These are phyloP conservation scores for Pseudopithomyces maydicus DNA, from an alignment of 2,329 filamentous ascomycete genomes.

Conservation along the genomic window DNA sequence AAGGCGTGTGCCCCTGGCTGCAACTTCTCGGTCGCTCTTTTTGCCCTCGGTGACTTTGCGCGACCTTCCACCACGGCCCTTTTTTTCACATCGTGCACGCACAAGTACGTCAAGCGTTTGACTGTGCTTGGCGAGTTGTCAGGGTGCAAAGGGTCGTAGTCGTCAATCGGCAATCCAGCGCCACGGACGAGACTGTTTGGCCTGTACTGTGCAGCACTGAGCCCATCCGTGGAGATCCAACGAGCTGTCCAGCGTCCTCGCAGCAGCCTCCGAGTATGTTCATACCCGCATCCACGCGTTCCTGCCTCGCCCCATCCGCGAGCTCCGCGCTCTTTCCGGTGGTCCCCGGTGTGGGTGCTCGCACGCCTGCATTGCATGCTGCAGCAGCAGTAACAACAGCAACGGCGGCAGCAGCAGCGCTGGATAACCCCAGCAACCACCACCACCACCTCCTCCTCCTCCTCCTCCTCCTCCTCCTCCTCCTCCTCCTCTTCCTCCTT, in stretches of 20 bases:
- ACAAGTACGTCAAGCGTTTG: background rate
- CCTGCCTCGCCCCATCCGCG: constrained; percentile 15
- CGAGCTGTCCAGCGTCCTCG: too few relatives aligned
- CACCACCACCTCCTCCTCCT: background rate
- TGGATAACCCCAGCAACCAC: background rate
- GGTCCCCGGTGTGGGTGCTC: constrained; percentile 25
- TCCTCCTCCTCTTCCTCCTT: too few relatives aligned
- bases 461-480: too few relatives aligned
- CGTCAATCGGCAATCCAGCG: background rate
- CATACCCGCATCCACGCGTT: constrained; percentile 20
- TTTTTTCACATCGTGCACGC: background rate
- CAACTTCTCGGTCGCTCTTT: background rate
- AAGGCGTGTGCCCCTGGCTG: constrained; percentile 11
- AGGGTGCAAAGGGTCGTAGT: too few relatives aligned
- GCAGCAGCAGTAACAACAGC: constrained; percentile 14
- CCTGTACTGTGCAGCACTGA: background rate
- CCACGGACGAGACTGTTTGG: constrained; percentile 16
- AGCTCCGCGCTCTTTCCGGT: constrained; percentile 35
- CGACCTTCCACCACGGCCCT: background rate
- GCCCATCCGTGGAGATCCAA: too few relatives aligned
- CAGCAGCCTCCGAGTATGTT: background rate
- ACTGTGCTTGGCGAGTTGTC: constrained; percentile 10
- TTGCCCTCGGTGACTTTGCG: constrained; percentile 2
- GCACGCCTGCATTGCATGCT: constrained; percentile 6
- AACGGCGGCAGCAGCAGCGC: constrained; percentile 12